Evolutionary conservation across 768 basidiomycete genomes (phyloP), one percentile per base, ranked within the genome.

Genomic region (Cystofilobasidium capitatum): DNA sequence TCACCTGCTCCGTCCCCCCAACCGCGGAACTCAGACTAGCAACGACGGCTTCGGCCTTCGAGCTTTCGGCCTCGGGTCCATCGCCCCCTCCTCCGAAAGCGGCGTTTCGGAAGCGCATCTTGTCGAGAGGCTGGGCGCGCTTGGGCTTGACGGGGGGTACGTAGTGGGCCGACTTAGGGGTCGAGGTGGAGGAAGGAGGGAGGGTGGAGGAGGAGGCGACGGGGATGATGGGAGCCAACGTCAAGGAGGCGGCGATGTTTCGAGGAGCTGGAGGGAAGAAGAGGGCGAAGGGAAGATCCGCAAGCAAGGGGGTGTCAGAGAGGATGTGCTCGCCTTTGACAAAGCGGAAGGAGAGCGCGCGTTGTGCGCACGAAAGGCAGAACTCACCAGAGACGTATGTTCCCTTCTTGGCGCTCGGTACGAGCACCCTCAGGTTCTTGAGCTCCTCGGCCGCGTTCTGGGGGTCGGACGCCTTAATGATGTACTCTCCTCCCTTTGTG

Each of bases 81-180:
- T 37, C 37, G 6, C 26, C 59, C 12, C 63, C 60, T 45, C 33
- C 61, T 3, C 66, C 66, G 39, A 63, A 68, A 4, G 66, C 59
- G 20, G 61, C 61, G 66, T 68, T 68, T 5, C 66, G 61, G 51
- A 68, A 68, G 54, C 47, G 44, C 26, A 68, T 39, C 42, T 68
- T 68, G 42, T 58, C 61, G 33, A 49, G n/a, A 8, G 66, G 66
- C 40, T 68, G 66, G 1, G 63, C 45, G 20, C 66, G 40, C 33
- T 40, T 39, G 9, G 66, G 66, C 22, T 62, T 62, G 10, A 62
- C 54, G 33, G 61, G 61, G 2, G 66, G 66, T 3, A 63, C 62
- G 60, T 68, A 68, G 14, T 45, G 55, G 12, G 39, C 17, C 16
- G 63, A 64, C 8, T 13, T 20, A 17, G 49, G 49, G 9, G 44